Conservation (phyloP, 2,329 filamentous ascomycete genomes). For the Fusarium algeriense region DNA sequence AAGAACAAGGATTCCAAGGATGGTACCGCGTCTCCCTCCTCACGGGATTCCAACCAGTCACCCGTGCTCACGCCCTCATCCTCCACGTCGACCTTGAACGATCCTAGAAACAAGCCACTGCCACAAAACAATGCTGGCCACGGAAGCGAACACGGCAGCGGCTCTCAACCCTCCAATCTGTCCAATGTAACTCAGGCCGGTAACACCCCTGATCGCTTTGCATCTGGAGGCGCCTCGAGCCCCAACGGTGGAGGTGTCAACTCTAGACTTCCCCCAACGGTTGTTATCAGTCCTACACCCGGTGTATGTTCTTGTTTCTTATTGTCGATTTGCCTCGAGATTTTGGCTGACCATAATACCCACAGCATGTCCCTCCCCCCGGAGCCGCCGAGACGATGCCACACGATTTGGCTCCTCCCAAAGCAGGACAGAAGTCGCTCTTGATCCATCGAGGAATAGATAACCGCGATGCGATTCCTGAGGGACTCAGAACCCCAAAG, state of each 20-base stretch:
- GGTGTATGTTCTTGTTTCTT: conserved; percentile 71
- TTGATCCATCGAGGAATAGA: conserved; percentile 87
- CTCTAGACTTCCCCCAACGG: conserved; percentile 77
- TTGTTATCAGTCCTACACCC: conserved; percentile 94
- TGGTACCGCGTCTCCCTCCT: conserved; percentile 83
- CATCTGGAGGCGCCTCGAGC: conserved; percentile 52
- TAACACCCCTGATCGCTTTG: conserved; percentile 58
- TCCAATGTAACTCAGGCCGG: conserved; percentile 54
- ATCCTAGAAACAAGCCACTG: conserved; percentile 84
- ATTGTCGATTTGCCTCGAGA: conserved; percentile 1
- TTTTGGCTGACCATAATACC: conserved; percentile 22
- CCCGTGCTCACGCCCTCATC: conserved; percentile 83
- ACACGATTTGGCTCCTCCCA: conserved; percentile 93
- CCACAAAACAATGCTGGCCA: conserved; percentile 66
- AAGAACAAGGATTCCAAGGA: conserved; percentile 79
- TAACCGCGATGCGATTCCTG: conserved; percentile 90
- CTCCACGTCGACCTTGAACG: conserved; percentile 87
- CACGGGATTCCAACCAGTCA: conserved; percentile 70
- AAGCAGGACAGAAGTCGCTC: conserved; percentile 88
- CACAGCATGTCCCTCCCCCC: conserved; percentile 85
- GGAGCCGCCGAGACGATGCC: conserved; percentile 98
- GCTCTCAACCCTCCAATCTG: conserved; percentile 56
- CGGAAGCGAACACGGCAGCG: conserved; percentile 57
- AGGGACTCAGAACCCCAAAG: conserved; percentile 94
- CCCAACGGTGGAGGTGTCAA: conserved; percentile 53